Evolutionary conservation across 192 early-diverging fungal genomes (phyloP), one percentile per base, ranked within the genome.

Genomic region (Phycomyces blakesleeanus): DNA sequence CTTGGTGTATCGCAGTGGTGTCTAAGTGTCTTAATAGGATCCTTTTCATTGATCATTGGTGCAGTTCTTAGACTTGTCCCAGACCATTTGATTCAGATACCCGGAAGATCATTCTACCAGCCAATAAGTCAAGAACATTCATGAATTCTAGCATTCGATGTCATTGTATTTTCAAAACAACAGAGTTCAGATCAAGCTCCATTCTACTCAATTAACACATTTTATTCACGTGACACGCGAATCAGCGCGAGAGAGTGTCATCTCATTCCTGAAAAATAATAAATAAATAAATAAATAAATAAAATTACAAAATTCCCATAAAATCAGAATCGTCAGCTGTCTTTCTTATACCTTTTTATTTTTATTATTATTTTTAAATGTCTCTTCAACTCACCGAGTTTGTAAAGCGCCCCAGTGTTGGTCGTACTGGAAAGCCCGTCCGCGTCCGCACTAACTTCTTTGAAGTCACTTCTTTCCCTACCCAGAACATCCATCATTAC

Each of bases 21-120:
- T 5, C 82, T 96, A 47, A 92, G 88, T 40, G 63, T 98, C 34
- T 72, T 80, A 2, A 59, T 92, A 55, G 97, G 96, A 29, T 59
- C 87, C 29, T 63, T 93, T 0, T 88, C 93, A 5, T 71, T 99
- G 16, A 89, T 90, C 0, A 76, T 98, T 26, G 97, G 94, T 26
- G 83, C 87, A 18, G 64, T 94, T 9, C 80, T 98, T 55, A 81
- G 94, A 15, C 71, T 95, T 8, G 69, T 95, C 12, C 97, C 97
- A 5, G 92, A 95, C 59, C 65, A 75, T 20, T 24, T 75, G 15
- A 72, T 79, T 55, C 21, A 37, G 16, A 78, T 73, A 22, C 62
- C 65, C 20, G 64, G 15, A 5, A 69, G 49, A 63, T 76, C 68
- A 27, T 59, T 65, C 38, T 67, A 57, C 27, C 79, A 60, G 40